Evolutionary conservation across 805 yeast species (phyloP).

Genomic region (Saccharomycodes ludwigii): DNA sequence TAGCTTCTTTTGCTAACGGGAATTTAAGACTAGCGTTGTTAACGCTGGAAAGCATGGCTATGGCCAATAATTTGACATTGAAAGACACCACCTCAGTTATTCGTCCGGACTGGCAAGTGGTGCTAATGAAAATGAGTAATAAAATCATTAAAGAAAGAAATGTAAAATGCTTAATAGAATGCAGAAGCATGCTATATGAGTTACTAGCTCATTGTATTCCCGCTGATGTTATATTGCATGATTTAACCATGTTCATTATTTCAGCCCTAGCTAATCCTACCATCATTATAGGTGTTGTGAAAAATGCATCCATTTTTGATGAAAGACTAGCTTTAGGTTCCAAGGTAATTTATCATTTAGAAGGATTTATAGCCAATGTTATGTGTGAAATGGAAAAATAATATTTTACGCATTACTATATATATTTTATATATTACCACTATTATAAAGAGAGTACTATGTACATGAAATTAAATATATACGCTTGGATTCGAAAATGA

Average conservation of each 20-base stretch:
- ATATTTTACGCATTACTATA: neutral
- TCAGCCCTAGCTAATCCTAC: constrained; percentile 26
- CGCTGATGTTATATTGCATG: constrained; percentile 65
- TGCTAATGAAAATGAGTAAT: constrained; percentile 51
- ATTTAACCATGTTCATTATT: constrained; percentile 28
- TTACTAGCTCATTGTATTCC: constrained; percentile 90
- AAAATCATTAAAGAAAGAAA: constrained; percentile 49
- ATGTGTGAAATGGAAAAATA: constrained; percentile 61
- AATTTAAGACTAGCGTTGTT: constrained; percentile 71
- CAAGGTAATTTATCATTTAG: constrained; percentile 87
- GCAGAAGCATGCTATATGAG: constrained; percentile 67
- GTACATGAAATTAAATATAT: constrained; percentile 6
- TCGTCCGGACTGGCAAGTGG: constrained; percentile 83
- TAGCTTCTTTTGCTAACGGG: constrained; percentile 47
- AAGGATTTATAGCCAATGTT: constrained; percentile 81
- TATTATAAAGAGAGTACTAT: constrained; percentile 1
- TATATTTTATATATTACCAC: constrained; percentile 4
- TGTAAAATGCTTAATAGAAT: constrained; percentile 41
- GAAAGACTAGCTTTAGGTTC: constrained; percentile 78
- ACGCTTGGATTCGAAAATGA: constrained; percentile 4
- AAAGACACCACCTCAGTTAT: constrained; percentile 38
- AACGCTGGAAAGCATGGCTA: constrained; percentile 68
- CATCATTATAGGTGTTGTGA: constrained; percentile 31
- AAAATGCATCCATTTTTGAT: constrained; percentile 57
- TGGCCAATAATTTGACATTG: constrained; percentile 47